A percentile compares a stretch with the other conserved stretches of the same genome.
phyloP scores from a whole-genome alignment of 208 protist genomes.

The Crithidia brevicula region DNA sequence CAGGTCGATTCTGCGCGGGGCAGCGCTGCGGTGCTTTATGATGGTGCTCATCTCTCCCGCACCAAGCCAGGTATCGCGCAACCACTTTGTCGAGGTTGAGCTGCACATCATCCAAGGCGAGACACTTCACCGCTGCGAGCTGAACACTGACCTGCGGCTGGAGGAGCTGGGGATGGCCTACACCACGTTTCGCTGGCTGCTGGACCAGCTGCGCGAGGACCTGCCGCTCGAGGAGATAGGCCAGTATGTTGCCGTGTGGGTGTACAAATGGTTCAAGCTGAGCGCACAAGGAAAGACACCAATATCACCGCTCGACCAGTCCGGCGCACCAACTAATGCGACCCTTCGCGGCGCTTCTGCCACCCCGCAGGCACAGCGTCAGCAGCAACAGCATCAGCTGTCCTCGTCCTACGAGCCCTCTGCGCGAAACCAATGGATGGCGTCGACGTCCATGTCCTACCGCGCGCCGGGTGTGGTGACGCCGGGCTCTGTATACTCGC shows the following conservation, averaged over 20 bases:
- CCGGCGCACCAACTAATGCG: neutral
- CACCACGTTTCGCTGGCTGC: constrained; percentile 54
- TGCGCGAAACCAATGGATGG: constrained; percentile 7
- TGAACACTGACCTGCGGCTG: constrained; percentile 64
- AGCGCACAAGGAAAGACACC: constrained; percentile 28
- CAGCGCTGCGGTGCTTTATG: constrained; percentile 57
- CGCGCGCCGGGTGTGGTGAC: constrained; percentile 17
- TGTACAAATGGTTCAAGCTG: constrained; percentile 46
- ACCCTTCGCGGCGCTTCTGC: neutral
- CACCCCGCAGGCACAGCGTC: constrained; percentile 7
- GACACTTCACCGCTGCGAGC: constrained; percentile 40
- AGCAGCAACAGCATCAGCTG: constrained; percentile 6
- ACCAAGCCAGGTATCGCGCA: constrained; percentile 31
- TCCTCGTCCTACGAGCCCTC: neutral
- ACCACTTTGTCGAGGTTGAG: constrained; percentile 43
- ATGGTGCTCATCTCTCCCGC: constrained; percentile 58
- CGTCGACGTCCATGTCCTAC: constrained; percentile 23
- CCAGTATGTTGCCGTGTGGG: constrained; percentile 48
- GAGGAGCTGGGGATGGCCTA: constrained; percentile 57
- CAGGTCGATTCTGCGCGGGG: constrained; percentile 63
- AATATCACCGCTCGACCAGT: constrained; percentile 4
- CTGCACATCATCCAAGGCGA: constrained; percentile 37
- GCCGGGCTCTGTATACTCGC: constrained; percentile 30
- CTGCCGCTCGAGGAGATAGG: constrained; percentile 68
- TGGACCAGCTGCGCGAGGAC: constrained; percentile 50